Evolutionary conservation across 139 green algal genomes (phyloP).

Genomic region (Chlorella sorokiniana): DNA sequence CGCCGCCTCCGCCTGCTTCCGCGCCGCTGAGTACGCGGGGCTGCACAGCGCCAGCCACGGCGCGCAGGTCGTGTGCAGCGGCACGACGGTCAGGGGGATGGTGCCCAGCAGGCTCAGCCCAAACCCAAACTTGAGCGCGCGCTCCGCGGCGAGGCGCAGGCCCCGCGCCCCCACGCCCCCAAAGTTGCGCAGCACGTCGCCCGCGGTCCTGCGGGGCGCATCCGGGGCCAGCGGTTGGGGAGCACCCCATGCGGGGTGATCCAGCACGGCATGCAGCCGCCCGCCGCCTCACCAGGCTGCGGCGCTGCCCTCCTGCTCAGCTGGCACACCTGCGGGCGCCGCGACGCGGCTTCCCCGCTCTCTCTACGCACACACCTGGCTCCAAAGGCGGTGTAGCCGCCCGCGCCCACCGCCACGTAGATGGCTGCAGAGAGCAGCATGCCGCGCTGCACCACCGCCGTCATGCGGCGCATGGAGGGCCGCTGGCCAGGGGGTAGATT

Average conservation of each 20-base stretch:
- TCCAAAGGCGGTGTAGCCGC: conserved; percentile 76
- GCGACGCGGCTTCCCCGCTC: too few species aligned
- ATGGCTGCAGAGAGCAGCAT: conserved; percentile 41
- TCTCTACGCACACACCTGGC: conserved; percentile 12
- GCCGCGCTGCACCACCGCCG: conserved; percentile 41
- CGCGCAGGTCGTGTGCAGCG: conserved; percentile 65
- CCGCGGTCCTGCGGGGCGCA: conserved; percentile 44
- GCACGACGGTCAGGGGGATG: conserved; percentile 77
- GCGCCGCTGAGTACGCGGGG: neutral
- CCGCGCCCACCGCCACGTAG: conserved; percentile 75
- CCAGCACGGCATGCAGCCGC: neutral
- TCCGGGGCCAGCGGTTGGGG: too few species aligned
- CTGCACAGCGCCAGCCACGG: conserved; percentile 32
- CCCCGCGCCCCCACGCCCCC: conserved; percentile 54
- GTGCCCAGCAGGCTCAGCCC: conserved; percentile 75
- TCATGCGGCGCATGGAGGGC: conserved; percentile 51
- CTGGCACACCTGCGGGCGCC: too few species aligned
- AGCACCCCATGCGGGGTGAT: neutral
- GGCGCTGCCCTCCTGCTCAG: too few species aligned
- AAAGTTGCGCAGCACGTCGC: conserved; percentile 84
- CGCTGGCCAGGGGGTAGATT: conserved; percentile 59
- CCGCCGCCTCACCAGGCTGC: neutral
- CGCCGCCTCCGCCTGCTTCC: neutral
- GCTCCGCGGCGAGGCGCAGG: conserved; percentile 67
- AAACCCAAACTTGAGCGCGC: conserved; percentile 74